Conservation (phyloP, 352 stramenopile genomes). For the Phytophthora capsici region DNA sequence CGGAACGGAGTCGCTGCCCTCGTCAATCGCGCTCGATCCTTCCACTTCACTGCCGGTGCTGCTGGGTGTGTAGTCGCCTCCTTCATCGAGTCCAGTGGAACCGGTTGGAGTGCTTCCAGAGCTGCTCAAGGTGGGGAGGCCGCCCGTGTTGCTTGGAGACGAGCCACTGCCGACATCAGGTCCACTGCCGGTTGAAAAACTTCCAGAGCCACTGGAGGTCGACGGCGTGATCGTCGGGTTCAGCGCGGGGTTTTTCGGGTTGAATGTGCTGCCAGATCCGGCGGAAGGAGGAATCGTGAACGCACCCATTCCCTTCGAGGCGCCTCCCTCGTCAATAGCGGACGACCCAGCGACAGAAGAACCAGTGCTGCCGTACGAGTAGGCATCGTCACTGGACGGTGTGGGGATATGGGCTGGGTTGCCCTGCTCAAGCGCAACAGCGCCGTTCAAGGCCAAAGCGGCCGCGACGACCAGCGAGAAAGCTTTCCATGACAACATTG, state of each 20-base stretch:
- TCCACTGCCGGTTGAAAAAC: conserved; percentile 2
- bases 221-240: background rate
- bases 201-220: background rate
- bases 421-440: conserved; percentile 16
- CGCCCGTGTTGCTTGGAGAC: background rate
- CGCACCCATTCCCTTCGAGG: conserved; percentile 3
- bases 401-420: conserved; percentile 8
- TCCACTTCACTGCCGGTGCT: conserved; percentile 8
- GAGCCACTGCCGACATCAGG: conserved; percentile 1
- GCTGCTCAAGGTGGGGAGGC: conserved; percentile 6
- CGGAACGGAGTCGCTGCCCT: conserved; percentile 9
- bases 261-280: conserved; percentile 4
- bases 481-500: conserved; percentile 25
- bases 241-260: background rate
- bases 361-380: conserved; percentile 15
- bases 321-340: conserved; percentile 15
- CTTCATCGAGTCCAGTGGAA: conserved; percentile 8
- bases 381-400: background rate
- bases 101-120: conserved; percentile 13
- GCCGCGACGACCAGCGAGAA: conserved; percentile 20
- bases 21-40: conserved; percentile 12
- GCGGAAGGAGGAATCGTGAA: conserved; percentile 14
- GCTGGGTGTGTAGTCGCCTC: conserved; percentile 8
- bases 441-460: conserved; percentile 18
- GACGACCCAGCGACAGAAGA: conserved; percentile 21